phyloP scores from a whole-genome alignment of 2,329 filamentous ascomycete species.

The Aspergillus sp. region DNA sequence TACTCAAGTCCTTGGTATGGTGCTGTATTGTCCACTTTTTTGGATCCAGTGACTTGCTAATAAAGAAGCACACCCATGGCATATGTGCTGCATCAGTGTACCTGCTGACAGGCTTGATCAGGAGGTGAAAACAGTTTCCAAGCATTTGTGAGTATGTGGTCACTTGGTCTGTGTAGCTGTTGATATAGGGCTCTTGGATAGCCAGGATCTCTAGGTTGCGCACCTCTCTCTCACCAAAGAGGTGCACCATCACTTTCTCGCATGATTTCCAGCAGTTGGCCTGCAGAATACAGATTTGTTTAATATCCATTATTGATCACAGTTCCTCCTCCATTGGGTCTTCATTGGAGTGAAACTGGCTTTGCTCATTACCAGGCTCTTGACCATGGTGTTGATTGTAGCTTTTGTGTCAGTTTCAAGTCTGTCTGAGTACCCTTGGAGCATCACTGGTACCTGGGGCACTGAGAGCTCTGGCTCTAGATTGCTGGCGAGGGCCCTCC shows the following conservation, averaged over 20 bases:
- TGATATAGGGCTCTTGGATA: slow-evolving; percentile 4
- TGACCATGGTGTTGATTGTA: background rate
- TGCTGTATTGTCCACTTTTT: slow-evolving; percentile 10
- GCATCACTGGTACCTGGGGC: background rate
- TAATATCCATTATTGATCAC: background rate
- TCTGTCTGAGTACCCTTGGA: background rate
- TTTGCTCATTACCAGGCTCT: background rate
- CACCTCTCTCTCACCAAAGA: slow-evolving; percentile 4
- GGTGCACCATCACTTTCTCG: slow-evolving; percentile 3
- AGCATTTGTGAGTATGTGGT: slow-evolving; percentile 4
- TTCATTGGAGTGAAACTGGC: background rate
- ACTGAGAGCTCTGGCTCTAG: background rate
- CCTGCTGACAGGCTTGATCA: background rate
- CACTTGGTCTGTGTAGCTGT: slow-evolving; percentile 1
- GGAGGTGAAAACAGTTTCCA: slow-evolving; percentile 1
- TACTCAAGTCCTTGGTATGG: slow-evolving; percentile 12
- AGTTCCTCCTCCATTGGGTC: background rate
- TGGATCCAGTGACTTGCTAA: slow-evolving; percentile 16
- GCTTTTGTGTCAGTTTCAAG: background rate
- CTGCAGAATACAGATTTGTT: background rate
- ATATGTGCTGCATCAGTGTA: background rate
- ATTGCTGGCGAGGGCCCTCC: background rate
- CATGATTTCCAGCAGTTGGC: slow-evolving; percentile 2
- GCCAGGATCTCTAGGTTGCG: slow-evolving; percentile 3
- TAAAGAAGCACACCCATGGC: slow-evolving; percentile 18